phyloP scores from a whole-genome alignment of 192 early-diverging fungal genomes.

The Coemansia sp. region DNA sequence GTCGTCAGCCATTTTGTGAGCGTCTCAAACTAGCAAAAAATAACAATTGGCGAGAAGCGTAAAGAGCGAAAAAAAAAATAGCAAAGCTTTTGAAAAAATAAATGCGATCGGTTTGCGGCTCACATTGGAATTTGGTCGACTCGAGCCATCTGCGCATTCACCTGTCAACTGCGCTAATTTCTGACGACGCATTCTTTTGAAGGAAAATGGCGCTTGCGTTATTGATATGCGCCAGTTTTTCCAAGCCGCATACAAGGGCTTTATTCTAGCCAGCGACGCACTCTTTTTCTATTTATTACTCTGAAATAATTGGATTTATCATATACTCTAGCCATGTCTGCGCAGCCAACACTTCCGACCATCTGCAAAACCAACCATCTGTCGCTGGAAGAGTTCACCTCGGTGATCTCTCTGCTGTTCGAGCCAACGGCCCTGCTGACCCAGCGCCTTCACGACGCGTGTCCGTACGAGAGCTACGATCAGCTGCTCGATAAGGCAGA shows the following conservation, averaged over 20 bases:
- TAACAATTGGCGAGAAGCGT: too few relatives aligned
- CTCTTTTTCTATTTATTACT: neutral
- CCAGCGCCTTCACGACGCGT: slow-evolving; percentile 61
- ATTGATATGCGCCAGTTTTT: neutral
- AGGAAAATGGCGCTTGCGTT: slow-evolving; percentile 1
- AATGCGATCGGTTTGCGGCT: slow-evolving; percentile 2
- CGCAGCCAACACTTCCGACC: slow-evolving; percentile 57
- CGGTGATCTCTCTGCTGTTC: slow-evolving; percentile 72
- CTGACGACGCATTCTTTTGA: neutral
- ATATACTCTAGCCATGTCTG: slow-evolving; percentile 19
- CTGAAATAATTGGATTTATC: neutral
- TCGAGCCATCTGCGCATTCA: neutral
- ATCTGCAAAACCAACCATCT: slow-evolving; percentile 67
- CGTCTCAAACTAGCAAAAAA: neutral
- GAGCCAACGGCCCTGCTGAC: slow-evolving; percentile 85
- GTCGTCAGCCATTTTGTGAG: slow-evolving; percentile 36
- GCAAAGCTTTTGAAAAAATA: slow-evolving; percentile 8
- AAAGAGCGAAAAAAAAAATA: slow-evolving; percentile 1
- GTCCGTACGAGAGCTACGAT: slow-evolving; percentile 72
- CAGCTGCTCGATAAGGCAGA: slow-evolving; percentile 63
- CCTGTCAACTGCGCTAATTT: neutral
- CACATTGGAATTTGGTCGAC: neutral
- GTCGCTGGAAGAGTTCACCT: slow-evolving; percentile 55
- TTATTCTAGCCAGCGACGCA: neutral
- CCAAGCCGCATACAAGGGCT: too few relatives aligned